Conservation (phyloP, 495 filamentous ascomycete genomes). For the Xylona heveae region DNA sequence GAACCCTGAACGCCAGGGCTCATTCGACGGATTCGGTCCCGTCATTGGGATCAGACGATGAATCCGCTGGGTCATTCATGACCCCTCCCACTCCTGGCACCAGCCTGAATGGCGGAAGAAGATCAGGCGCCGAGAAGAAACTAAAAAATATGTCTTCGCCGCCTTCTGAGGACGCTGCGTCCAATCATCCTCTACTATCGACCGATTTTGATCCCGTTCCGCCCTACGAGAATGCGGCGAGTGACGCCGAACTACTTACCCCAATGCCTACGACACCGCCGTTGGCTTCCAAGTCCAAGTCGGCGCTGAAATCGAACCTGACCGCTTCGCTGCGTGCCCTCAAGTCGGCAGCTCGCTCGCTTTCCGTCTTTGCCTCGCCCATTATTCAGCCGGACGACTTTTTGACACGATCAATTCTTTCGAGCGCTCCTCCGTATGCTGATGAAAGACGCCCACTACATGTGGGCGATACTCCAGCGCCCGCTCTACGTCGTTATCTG, state of each 20-base stretch:
- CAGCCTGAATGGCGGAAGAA: conserved; percentile 13
- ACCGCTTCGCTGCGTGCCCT: conserved; percentile 79
- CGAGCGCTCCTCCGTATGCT: conserved; percentile 61
- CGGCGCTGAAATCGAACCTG: conserved; percentile 77
- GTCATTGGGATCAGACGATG: conserved; percentile 33
- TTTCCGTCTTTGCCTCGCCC: conserved; percentile 47
- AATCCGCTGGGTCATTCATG: conserved; percentile 20
- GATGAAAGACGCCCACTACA: conserved; percentile 75
- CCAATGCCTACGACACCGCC: conserved; percentile 10
- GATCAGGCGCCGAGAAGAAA: conserved; percentile 14
- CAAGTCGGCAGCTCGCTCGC: conserved; percentile 62
- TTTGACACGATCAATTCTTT: conserved; percentile 66
- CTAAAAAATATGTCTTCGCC: conserved; percentile 22
- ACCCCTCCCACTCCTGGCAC: conserved; percentile 16
- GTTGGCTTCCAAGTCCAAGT: conserved; percentile 7
- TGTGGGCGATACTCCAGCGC: conserved; percentile 48
- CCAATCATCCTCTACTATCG: conserved; percentile 33
- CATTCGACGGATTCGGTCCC: conserved; percentile 39
- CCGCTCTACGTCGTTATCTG: conserved; percentile 75
- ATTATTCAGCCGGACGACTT: conserved; percentile 72
- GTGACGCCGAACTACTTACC: conserved; percentile 8
- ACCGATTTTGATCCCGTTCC: conserved; percentile 15
- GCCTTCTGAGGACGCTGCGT: conserved; percentile 24
- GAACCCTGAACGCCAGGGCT: conserved; percentile 28
- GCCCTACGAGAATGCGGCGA: conserved; percentile 8